Conservation (phyloP, 352 stramenopile species). For the Blastocystis sp. region DNA sequence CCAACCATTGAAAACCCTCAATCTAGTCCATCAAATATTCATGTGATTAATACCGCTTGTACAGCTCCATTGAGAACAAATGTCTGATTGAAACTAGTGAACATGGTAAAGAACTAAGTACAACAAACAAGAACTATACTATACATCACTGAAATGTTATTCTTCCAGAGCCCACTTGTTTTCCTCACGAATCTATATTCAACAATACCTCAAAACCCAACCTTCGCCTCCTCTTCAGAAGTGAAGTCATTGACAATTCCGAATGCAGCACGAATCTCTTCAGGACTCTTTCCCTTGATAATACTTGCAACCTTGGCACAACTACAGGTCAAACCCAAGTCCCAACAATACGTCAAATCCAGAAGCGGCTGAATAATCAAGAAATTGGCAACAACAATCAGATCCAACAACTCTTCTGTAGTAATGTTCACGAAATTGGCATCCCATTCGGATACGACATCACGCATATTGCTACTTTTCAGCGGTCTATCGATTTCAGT, state of each 20-base stretch:
- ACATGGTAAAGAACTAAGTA: not conserved
- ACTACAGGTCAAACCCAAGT: slow-evolving; percentile 65
- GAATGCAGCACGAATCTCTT: slow-evolving; percentile 98
- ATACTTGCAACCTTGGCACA: slow-evolving; percentile 80
- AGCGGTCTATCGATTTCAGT: slow-evolving; percentile 98
- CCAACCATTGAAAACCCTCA: not conserved
- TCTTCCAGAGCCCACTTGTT: slow-evolving; percentile 98
- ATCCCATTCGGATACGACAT: slow-evolving; percentile 98
- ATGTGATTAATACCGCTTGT: not conserved
- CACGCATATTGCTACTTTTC: slow-evolving; percentile 91
- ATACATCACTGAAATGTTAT: not conserved
- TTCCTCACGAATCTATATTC: slow-evolving; percentile 78
- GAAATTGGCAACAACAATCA: slow-evolving; percentile 98
- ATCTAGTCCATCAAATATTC: not conserved
- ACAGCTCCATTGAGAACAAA: not conserved
- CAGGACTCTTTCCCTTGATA: slow-evolving; percentile 90
- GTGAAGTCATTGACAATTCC: slow-evolving; percentile 99
- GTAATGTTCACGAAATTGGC: slow-evolving; percentile 96
- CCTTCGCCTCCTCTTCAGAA: slow-evolving; percentile 95
- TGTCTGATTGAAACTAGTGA: not conserved
- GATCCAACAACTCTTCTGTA: slow-evolving; percentile 96
- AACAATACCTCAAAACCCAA: slow-evolving; percentile 65
- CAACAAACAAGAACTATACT: not conserved
- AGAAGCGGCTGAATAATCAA: slow-evolving; percentile 87
- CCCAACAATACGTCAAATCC: slow-evolving; percentile 68